phyloP scores from a whole-genome alignment of 108 stramenopile species.

The Bacterosira constricta region DNA sequence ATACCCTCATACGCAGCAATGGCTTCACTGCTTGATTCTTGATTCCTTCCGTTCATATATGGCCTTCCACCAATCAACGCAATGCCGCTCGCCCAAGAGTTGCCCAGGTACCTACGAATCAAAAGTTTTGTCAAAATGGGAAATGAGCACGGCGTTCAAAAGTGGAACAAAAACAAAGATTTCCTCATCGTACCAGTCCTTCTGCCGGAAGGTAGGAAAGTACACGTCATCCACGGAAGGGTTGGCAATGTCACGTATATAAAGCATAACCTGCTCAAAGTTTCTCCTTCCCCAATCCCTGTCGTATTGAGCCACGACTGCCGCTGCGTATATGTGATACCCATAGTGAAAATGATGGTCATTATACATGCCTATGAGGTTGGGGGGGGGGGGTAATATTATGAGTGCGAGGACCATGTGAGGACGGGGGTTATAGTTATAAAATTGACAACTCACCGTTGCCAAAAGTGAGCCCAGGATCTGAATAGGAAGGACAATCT shows the following conservation, averaged over 20 bases:
- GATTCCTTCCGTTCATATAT: constrained; percentile 93
- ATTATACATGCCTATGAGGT: constrained; percentile 94
- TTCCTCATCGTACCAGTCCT: constrained; percentile 66
- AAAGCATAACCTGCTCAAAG: constrained; percentile 78
- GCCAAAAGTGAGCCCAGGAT: constrained; percentile 91
- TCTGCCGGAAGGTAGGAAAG: constrained; percentile 89
- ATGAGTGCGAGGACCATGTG: no score
- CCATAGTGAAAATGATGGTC: constrained; percentile 96
- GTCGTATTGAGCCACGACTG: constrained; percentile 84
- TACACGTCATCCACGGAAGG: constrained; percentile 75
- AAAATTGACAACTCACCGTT: no score
- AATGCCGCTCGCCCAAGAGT: constrained; percentile 92
- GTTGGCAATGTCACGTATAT: constrained; percentile 93
- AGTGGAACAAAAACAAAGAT: neutral
- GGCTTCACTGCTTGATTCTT: constrained; percentile 92
- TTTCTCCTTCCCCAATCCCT: constrained; percentile 80
- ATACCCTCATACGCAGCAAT: constrained; percentile 92
- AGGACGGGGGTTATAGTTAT: no score
- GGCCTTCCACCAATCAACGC: constrained; percentile 64
- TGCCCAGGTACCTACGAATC: constrained; percentile 59
- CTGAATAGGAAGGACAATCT: constrained; percentile 84
- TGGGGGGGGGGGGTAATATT: no score
- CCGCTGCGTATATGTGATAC: constrained; percentile 93
- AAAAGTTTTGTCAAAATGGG: neutral
- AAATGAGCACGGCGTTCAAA: neutral